Percentiles rank a stretch among this genome's conserved stretches.
Evolutionary conservation across 345 rosid species (phyloP).

Genomic region (Corchorus olitorius): DNA sequence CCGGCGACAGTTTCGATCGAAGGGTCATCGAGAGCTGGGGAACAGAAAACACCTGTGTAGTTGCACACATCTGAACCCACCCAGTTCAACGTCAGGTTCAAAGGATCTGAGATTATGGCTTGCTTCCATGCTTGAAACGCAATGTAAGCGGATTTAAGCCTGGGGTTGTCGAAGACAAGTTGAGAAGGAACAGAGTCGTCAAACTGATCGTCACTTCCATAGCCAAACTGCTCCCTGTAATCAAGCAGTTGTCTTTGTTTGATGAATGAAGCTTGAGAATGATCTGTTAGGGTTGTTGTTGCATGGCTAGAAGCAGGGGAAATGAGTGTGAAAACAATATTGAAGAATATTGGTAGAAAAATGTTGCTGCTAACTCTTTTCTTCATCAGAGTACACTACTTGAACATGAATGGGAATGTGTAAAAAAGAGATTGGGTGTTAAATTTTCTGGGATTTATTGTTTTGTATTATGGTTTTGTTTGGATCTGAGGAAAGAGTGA

Average conservation of each 20-base stretch:
- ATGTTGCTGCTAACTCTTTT: conserved; percentile 17
- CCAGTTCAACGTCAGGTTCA: conserved; percentile 62
- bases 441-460: conserved; percentile 2
- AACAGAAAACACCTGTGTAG: conserved; percentile 76
- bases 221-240: conserved; percentile 20
- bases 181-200: conserved; percentile 39
- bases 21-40: conserved; percentile 49
- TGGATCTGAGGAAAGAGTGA: conserved; percentile 5
- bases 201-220: conserved; percentile 25
- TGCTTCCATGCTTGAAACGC: conserved; percentile 87
- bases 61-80: conserved; percentile 72
- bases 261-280: conserved; percentile 5
- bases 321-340: conserved; percentile 24
- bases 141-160: conserved; percentile 62
- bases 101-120: conserved; percentile 68
- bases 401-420: conserved; percentile 7
- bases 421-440: background rate
- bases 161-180: conserved; percentile 52
- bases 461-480: background rate
- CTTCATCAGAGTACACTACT: conserved; percentile 39
- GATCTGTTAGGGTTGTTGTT: background rate
- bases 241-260: conserved; percentile 32
- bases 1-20: conserved; percentile 66
- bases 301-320: conserved; percentile 29
- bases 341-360: conserved; percentile 20